Evolutionary conservation across 1,284 basidiomycete genomes (phyloP).

Genomic region (Fomitopsis pinicola): DNA sequence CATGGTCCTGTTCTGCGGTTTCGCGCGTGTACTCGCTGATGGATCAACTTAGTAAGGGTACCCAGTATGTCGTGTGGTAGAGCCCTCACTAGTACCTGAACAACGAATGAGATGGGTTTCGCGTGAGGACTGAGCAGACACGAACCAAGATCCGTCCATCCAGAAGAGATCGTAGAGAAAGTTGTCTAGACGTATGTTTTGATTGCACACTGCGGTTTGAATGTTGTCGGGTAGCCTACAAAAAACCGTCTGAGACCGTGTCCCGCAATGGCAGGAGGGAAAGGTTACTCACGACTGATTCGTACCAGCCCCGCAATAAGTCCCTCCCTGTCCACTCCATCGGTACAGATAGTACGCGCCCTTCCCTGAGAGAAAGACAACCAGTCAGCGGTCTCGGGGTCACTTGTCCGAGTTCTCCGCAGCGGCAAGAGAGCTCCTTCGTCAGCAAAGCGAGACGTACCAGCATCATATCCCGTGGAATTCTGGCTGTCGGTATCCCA

Average conservation of each 20-base stretch:
- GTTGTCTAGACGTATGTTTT: slow-evolving; percentile 10
- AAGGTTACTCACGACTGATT: slow-evolving; percentile 5
- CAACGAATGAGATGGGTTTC: background rate
- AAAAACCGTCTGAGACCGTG: background rate
- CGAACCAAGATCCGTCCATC: slow-evolving; percentile 12
- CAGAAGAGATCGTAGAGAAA: slow-evolving; percentile 14
- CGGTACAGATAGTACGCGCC: slow-evolving; percentile 9
- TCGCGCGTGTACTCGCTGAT: too few relatives aligned
- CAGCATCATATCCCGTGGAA: slow-evolving; percentile 10
- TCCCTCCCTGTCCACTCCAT: background rate
- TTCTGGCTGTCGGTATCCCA: slow-evolving; percentile 1
- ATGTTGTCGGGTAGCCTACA: slow-evolving; percentile 3
- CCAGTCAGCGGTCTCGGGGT: background rate
- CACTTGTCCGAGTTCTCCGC: too few relatives aligned
- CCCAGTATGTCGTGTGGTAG: too few relatives aligned
- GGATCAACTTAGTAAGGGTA: too few relatives aligned
- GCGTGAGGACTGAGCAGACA: background rate
- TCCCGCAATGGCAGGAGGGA: background rate
- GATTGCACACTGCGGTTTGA: slow-evolving; percentile 11
- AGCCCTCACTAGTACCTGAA: slow-evolving; percentile 15
- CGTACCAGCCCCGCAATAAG: background rate
- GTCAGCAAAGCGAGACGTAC: background rate
- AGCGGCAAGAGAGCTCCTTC: too few relatives aligned
- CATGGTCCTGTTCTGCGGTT: too few relatives aligned
- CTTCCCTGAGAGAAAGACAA: background rate